Conservation (phyloP, 2,329 filamentous ascomycete species). For the Apiospora kogelbergensis region DNA sequence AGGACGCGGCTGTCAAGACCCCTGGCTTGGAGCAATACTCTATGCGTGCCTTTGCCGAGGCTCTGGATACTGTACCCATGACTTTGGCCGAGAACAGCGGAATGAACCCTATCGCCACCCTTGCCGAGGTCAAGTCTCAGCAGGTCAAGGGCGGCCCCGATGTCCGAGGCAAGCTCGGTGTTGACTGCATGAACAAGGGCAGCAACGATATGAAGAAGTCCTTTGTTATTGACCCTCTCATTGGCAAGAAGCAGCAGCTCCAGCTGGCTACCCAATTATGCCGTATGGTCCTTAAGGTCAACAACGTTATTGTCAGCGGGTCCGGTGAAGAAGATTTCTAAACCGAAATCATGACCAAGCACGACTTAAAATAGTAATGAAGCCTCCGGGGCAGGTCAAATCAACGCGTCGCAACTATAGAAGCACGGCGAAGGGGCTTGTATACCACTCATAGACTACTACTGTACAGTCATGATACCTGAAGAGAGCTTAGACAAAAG, state of each 20-base stretch:
- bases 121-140: conserved; percentile 93
- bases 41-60: conserved; percentile 97
- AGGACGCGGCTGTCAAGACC: conserved; percentile 91
- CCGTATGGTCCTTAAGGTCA: conserved; percentile 96
- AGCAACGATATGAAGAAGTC: conserved; percentile 97
- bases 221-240: conserved; percentile 97
- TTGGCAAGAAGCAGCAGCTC: conserved; percentile 96
- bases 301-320: conserved; percentile 92
- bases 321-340: conserved; percentile 87
- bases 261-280: conserved; percentile 95
- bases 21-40: conserved; percentile 98
- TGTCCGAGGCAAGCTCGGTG: conserved; percentile 68
- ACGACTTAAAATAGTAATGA: not conserved
- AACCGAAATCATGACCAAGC: conserved; percentile 15
- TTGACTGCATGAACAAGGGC: conserved; percentile 96
- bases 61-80: conserved; percentile 91
- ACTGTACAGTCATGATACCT: conserved; percentile 8
- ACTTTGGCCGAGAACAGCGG: conserved; percentile 96
- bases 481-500: conserved; percentile 8
- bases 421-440: not conserved
- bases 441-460: conserved; percentile 9
- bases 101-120: conserved; percentile 90
- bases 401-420: not conserved
- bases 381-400: conserved; percentile 6
- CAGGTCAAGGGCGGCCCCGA: conserved; percentile 73